Evolutionary conservation across 2,329 filamentous ascomycete species (phyloP).

Genomic region (Dothideomycetes sp.): DNA sequence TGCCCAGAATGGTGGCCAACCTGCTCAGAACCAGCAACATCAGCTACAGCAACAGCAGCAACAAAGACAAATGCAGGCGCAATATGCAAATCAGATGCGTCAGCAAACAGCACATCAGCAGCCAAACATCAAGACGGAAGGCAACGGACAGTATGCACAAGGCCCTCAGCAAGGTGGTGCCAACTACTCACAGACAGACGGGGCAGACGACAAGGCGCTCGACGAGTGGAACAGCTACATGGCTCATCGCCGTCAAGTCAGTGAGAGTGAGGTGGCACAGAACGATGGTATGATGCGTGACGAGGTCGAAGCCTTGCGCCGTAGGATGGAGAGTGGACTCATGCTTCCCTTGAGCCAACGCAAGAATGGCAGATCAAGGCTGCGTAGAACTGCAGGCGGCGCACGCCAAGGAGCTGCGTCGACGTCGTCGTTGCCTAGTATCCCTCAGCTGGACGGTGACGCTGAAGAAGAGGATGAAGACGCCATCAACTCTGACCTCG

Average conservation of each 20-base stretch:
- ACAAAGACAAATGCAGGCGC: constrained; percentile 21
- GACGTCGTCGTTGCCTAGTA: neutral
- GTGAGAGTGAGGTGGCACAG: constrained; percentile 44
- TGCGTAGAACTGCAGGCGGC: constrained; percentile 17
- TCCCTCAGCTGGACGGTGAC: constrained; percentile 28
- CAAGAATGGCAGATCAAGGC: constrained; percentile 27
- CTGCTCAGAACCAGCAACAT: constrained; percentile 23
- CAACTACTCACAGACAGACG: constrained; percentile 62
- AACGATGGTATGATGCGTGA: constrained; percentile 61
- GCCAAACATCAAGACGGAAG: constrained; percentile 29
- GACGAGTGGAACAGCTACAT: constrained; percentile 51
- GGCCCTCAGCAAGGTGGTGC: constrained; percentile 33
- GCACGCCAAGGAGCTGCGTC: constrained; percentile 4
- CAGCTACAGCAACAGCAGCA: constrained; percentile 29
- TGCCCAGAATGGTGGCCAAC: constrained; percentile 13
- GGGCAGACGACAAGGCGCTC: constrained; percentile 51
- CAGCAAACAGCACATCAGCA: constrained; percentile 30
- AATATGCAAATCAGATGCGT: constrained; percentile 29
- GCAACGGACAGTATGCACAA: constrained; percentile 11
- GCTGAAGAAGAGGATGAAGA: constrained; percentile 59
- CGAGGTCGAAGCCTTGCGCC: constrained; percentile 56
- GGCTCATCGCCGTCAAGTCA: constrained; percentile 46
- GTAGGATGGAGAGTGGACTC: constrained; percentile 63
- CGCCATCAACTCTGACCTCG: constrained; percentile 95
- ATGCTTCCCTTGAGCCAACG: constrained; percentile 62